phyloP scores from a whole-genome alignment of 352 stramenopile genomes.

The Phytophthora tentaculata region DNA sequence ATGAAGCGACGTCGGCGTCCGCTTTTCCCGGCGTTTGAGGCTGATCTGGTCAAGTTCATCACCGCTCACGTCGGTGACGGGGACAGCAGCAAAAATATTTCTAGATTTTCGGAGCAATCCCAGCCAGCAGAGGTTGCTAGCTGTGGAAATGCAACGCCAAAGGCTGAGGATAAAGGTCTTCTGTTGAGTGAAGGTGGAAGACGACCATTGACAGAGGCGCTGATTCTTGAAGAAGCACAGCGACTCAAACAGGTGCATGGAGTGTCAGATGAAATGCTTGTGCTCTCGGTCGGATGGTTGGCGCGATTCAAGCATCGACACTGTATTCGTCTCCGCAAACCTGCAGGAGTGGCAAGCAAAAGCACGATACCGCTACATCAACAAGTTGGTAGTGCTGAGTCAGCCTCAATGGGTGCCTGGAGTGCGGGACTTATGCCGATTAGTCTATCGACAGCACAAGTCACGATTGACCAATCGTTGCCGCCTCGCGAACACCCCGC shows the following conservation, averaged over 20 bases:
- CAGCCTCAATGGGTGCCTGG: constrained; percentile 9
- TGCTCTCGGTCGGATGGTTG: constrained; percentile 79
- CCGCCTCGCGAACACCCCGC: background rate
- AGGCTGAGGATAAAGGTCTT: background rate
- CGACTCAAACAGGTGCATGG: constrained; percentile 69
- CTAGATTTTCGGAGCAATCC: background rate
- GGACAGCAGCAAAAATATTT: background rate
- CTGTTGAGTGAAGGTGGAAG: constrained; percentile 4
- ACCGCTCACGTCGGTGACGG: constrained; percentile 27
- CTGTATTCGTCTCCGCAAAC: constrained; percentile 70
- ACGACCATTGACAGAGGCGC: constrained; percentile 57
- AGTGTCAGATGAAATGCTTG: constrained; percentile 68
- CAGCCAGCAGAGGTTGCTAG: background rate
- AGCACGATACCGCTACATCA: constrained; percentile 2
- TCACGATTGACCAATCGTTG: constrained; percentile 1
- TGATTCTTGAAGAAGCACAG: constrained; percentile 81
- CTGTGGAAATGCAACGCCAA: background rate
- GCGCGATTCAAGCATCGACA: constrained; percentile 77
- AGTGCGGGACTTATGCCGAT: constrained; percentile 8
- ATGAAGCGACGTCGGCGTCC: constrained; percentile 81
- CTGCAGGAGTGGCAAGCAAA: constrained; percentile 23
- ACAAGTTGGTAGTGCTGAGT: background rate
- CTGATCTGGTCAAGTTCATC: constrained; percentile 67
- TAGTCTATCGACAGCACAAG: constrained; percentile 6
- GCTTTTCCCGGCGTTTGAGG: constrained; percentile 74